Evolutionary conservation across 495 filamentous ascomycete species (phyloP), one percentile per base, ranked within the genome.

Genomic region (Friedmanniomyces simplex): DNA sequence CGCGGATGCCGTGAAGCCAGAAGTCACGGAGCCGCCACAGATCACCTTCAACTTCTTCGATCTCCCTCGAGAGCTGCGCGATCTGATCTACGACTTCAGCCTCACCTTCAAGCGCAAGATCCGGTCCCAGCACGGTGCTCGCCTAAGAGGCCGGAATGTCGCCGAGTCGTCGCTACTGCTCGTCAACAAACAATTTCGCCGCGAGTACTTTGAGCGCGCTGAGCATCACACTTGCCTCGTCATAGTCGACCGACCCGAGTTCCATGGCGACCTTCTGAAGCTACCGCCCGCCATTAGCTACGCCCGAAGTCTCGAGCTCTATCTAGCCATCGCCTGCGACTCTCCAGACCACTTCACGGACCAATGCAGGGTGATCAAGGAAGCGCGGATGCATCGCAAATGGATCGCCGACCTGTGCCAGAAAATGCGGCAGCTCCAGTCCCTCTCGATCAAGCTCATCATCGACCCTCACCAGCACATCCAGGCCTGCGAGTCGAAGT

Each of bases 321-420:
- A 50, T 26, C 43, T 51, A 1, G 54, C 54, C 10, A 36, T 57
- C 21, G 54, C 45, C 3, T 49, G 54, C 34, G 22, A 50, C 36
- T 11, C 45, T 16, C 28, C 54, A 5, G 45, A 57, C 21, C 54
- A 51, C 22, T 16, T 41, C 26, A 22, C n/a, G 20, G 26, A 45
- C 4, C 28, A 39, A 11, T 57, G 54, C 30, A 24, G 54, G n/a
- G 46, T 57, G 28, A 2, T 50, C 1, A 41, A 41, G 18, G 54
- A 57, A 30, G 12, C 36, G 13, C 43, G 54, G 7, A 57, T 57
- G 54, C 54, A 57, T 20, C 54, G 46, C 16, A 50, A 39, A 11
- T 57, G 54, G 54, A 36, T 57, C 20, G 43, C 21, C 12, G 30
- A 57, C 21, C 47, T 57, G 1, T 22, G 26, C 28, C 14, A 28